Base-by-base conservation (phyloP, 2,329 filamentous ascomycete species). In the Arthrinium phaeospermum region DNA sequence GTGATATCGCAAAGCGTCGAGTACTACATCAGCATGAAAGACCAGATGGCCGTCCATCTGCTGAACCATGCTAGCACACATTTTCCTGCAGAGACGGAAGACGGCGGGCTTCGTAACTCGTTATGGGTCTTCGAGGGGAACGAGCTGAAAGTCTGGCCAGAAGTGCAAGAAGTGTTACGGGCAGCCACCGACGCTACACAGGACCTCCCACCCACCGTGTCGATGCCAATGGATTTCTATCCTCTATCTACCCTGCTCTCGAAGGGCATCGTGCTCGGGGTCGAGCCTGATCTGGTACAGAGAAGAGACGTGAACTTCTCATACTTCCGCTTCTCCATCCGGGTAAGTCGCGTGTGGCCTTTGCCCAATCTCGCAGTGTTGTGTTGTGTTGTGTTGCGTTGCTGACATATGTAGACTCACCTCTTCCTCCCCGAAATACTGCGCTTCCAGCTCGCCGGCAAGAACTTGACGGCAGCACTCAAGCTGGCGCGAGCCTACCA, bases 1-100 rank as follows among this genome's bases (percentile, higher is more conserved):
- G 93, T 98, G 73, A 93, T 99, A 79, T 95, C 95, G 16, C 94
- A 98, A 78, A 97, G 97, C 78, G 95, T 98, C 53, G 96, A 99
- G 81, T 98, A 96, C 78, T 98, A 98, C 80, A 92, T 92, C 71
- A 91, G 96, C 77, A 97, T 97, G 91, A 91, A 95, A 75, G 96
- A 99, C 79, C 93, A 97, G 78, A 91, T 90, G 8, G 82, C 85
- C 49, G 81, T 85, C 71, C 81, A 78, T 46, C 75, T 79, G 41
- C 72, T 75, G n/a, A 71, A 70, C 67, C 73, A 78, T 53, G 72
- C 76, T 64, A 74, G 71, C 70, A 24, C 76, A 45, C 71, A 77
- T 68, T 82, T 75, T 76, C 83, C 74, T 14, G 71, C 73, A 19
- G 80, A 84, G 77, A 73, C 76, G 73, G 73, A 83, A 34, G 82